Percentiles rank a stretch among this genome's conserved stretches.
These are phyloP conservation scores for Neofusicoccum sp. DNA, from an alignment of 2,329 filamentous ascomycete species.

Conservation along the genomic window DNA sequence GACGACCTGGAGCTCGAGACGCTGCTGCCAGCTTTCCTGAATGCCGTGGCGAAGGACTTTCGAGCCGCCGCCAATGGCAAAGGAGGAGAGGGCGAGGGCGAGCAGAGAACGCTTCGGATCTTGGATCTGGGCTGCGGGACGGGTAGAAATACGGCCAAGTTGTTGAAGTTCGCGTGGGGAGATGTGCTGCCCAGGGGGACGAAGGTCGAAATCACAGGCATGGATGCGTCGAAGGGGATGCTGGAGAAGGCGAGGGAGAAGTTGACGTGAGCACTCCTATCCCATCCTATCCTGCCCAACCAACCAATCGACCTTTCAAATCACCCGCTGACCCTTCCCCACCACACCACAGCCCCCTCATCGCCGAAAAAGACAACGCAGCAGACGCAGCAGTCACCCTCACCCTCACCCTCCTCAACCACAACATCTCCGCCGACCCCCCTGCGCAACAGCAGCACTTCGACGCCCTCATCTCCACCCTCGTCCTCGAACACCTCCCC, in stretches of 20 bases:
- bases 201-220: constrained; percentile 46
- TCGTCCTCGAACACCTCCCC: constrained; percentile 65
- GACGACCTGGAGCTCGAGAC: constrained; percentile 57
- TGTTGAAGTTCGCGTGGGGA: constrained; percentile 39
- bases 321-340: constrained; percentile 27
- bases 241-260: constrained; percentile 49
- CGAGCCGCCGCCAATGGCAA: no score
- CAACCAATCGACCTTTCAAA: not conserved
- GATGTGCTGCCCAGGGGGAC: not conserved
- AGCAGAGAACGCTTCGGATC: constrained; percentile 38
- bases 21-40: constrained; percentile 52
- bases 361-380: not conserved
- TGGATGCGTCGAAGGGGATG: constrained; percentile 60
- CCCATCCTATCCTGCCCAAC: not conserved
- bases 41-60: constrained; percentile 23
- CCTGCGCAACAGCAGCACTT: constrained; percentile 26
- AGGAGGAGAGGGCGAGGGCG: constrained; percentile 20
- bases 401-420: not conserved
- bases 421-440: not conserved
- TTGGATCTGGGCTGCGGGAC: constrained; percentile 67
- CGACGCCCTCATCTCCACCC: constrained; percentile 56
- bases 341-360: constrained; percentile 14
- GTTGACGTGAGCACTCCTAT: not conserved
- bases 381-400: not conserved
- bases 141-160: constrained; percentile 59